phyloP scores from a whole-genome alignment of 1,139 yeast species.

The Saccharomyces hybrid region DNA sequence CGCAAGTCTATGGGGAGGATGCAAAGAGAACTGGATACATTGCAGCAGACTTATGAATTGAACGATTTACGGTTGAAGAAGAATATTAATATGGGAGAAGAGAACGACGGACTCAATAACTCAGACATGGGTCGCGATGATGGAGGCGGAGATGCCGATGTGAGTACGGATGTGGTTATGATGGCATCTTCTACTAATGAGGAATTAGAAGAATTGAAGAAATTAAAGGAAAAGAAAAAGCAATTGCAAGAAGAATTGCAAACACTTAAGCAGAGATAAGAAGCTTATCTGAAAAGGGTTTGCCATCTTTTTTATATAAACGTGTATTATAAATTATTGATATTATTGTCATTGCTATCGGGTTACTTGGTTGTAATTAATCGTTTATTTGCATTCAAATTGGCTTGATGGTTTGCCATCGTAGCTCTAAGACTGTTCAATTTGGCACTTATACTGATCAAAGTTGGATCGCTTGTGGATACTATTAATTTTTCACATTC shows the following conservation, averaged over 20 bases:
- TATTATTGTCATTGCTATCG: conserved; percentile 1
- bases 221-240: conserved; percentile 34
- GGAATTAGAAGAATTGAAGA: conserved; percentile 34
- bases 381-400: conserved; percentile 19
- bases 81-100: conserved; percentile 5
- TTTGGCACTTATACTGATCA: conserved; percentile 39
- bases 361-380: not conserved
- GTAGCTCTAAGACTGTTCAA: conserved; percentile 33
- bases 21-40: conserved; percentile 30
- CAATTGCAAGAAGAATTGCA: conserved; percentile 30
- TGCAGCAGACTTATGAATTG: conserved; percentile 32
- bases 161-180: conserved; percentile 17
- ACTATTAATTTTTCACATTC: conserved; percentile 37
- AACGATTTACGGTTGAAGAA: conserved; percentile 31
- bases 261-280: conserved; percentile 25
- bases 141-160: conserved; percentile 6
- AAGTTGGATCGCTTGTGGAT: conserved; percentile 41
- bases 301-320: not conserved
- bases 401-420: conserved; percentile 32
- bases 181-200: conserved; percentile 32
- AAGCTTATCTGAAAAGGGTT: conserved; percentile 1
- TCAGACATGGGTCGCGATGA: not conserved
- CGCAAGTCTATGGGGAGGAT: conserved; percentile 34
- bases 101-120: conserved; percentile 11
- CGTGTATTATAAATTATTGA: conserved; percentile 7